Percentiles rank a stretch among this genome's conserved stretches.
phyloP scores from a whole-genome alignment of 2,329 filamentous ascomycete species.

The Nannizziopsis barbatae region DNA sequence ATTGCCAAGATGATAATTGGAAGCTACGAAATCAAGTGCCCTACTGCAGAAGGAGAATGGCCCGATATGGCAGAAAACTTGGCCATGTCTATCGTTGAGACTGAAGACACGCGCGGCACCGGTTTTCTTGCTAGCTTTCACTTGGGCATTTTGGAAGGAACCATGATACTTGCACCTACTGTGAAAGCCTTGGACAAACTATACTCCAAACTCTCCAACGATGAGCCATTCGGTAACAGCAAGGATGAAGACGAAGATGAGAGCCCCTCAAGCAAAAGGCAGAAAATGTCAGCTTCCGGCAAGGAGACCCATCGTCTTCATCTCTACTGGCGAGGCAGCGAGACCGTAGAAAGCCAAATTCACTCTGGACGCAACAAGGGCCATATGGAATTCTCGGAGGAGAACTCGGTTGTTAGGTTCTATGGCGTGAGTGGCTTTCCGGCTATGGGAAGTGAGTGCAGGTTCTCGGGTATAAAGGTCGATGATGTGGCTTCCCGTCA shows the following conservation, averaged over 20 bases:
- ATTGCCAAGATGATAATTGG: conserved; percentile 13
- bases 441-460: conserved; percentile 9
- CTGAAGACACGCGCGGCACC: not conserved
- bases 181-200: conserved; percentile 8
- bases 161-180: conserved; percentile 15
- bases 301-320: conserved; percentile 10
- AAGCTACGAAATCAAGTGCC: conserved; percentile 12
- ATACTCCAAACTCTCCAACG: not conserved
- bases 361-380: conserved; percentile 9
- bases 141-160: conserved; percentile 16
- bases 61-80: conserved; percentile 12
- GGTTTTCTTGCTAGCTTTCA: conserved; percentile 15
- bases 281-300: not conserved
- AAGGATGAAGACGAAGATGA: conserved; percentile 9
- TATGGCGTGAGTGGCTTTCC: conserved; percentile 15
- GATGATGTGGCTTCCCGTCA: not conserved
- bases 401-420: conserved; percentile 7
- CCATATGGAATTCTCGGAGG: conserved; percentile 14
- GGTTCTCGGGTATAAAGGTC: conserved; percentile 13
- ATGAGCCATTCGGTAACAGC: conserved; percentile 1
- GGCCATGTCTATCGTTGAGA: conserved; percentile 13
- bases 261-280: conserved; percentile 6
- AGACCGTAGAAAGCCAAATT: conserved; percentile 12
- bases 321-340: conserved; percentile 15
- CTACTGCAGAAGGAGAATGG: conserved; percentile 13